Evolutionary conservation across 1,284 basidiomycete species (phyloP).

Genomic region (Rhodofomes roseus): DNA sequence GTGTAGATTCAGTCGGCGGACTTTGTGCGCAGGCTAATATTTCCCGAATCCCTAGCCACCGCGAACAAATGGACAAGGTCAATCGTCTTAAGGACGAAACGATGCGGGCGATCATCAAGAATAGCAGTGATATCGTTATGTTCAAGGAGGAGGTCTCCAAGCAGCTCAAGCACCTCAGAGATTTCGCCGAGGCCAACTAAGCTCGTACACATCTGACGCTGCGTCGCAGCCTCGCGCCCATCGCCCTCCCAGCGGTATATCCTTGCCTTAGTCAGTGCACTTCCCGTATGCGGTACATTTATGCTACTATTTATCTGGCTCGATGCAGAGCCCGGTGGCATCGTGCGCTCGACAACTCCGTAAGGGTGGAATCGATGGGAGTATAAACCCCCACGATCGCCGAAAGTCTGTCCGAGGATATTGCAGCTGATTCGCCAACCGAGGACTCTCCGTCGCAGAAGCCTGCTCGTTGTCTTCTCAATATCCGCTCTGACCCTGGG

Average conservation of each 20-base stretch:
- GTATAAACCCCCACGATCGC: background rate
- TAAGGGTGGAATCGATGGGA: background rate
- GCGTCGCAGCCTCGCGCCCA: background rate
- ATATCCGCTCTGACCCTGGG: background rate
- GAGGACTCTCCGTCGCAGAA: background rate
- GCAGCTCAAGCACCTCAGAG: constrained; percentile 59
- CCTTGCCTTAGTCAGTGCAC: constrained; percentile 3
- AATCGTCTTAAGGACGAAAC: constrained; percentile 71
- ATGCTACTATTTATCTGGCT: background rate
- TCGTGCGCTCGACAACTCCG: background rate
- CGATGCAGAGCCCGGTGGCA: background rate
- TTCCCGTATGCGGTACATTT: background rate
- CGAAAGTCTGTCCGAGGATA: constrained; percentile 1
- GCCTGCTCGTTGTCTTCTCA: background rate
- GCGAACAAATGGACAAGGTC: constrained; percentile 72
- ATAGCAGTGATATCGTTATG: constrained; percentile 71
- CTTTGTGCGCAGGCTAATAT: background rate
- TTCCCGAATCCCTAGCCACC: constrained; percentile 45
- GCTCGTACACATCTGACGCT: background rate
- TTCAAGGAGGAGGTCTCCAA: constrained; percentile 75
- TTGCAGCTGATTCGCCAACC: constrained; percentile 3
- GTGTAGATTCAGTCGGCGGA: constrained; percentile 13
- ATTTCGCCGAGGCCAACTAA: constrained; percentile 59
- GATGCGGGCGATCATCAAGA: constrained; percentile 75
- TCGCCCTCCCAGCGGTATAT: background rate